Conservation (phyloP, 2,329 filamentous ascomycete genomes). For the Grosmannia serpens region DNA sequence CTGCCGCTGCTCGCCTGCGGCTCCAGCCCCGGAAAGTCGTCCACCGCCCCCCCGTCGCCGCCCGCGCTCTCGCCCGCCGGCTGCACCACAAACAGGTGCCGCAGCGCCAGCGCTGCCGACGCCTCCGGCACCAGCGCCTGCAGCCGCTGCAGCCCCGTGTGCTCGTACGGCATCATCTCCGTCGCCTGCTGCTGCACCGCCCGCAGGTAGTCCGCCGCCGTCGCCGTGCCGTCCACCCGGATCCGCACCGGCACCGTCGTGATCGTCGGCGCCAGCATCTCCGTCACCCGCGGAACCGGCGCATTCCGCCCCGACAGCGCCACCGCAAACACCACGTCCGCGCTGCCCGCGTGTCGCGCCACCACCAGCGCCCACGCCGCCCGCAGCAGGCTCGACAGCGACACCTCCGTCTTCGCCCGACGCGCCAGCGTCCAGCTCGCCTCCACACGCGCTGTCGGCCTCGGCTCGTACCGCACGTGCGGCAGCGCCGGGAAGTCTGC, state of each 20-base stretch:
- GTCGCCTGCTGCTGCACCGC: constrained; percentile 10
- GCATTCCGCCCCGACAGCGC: constrained; percentile 34
- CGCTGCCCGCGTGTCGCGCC: constrained; percentile 32
- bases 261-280: constrained; percentile 31
- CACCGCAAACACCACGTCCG: constrained; percentile 47
- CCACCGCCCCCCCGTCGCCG: neutral
- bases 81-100: neutral
- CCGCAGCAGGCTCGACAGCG: constrained; percentile 29
- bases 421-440: too few relatives aligned
- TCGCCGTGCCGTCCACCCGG: constrained; percentile 25
- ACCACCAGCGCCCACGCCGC: constrained; percentile 47
- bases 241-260: constrained; percentile 47
- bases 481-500: neutral
- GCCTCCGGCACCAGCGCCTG: constrained; percentile 19
- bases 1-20: neutral
- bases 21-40: neutral
- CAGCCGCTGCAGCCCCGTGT: constrained; percentile 50
- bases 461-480: neutral
- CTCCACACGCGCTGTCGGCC: neutral
- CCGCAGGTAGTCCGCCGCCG: constrained; percentile 30
- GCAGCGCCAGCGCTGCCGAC: neutral
- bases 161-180: constrained; percentile 46
- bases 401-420: too few relatives aligned
- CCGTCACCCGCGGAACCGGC: constrained; percentile 43
- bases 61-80: neutral